Percentiles rank a stretch among this genome's conserved stretches.
Evolutionary conservation across 2,329 filamentous ascomycete genomes (phyloP).

Genomic region (Leptographium lundbergii): DNA sequence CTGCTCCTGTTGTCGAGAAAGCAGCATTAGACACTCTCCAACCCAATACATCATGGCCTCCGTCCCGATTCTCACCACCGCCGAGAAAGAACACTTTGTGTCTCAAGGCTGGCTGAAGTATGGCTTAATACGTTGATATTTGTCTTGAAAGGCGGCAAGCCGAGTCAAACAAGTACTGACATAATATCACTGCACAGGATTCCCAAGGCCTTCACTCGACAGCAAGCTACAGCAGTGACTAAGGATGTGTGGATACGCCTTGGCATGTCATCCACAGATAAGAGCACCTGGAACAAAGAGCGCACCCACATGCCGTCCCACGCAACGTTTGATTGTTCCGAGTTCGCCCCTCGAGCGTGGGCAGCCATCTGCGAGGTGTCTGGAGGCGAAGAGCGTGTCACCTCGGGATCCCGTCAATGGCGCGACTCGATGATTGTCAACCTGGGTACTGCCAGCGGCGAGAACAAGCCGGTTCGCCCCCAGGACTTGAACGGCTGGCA

Average conservation of each 20-base stretch:
- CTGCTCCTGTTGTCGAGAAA: not conserved
- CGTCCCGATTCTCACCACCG: conserved; percentile 20
- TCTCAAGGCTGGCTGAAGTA: conserved; percentile 27
- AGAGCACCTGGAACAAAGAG: conserved; percentile 49
- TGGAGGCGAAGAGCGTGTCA: conserved; percentile 46
- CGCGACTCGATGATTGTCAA: conserved; percentile 58
- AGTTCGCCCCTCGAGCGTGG: conserved; percentile 54
- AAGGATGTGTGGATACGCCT: conserved; percentile 49
- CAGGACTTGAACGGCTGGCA: conserved; percentile 48
- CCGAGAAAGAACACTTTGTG: conserved; percentile 28
- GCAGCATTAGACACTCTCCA: not conserved
- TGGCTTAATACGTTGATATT: not conserved
- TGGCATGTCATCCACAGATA: conserved; percentile 50
- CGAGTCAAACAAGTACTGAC: not conserved
- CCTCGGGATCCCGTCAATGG: conserved; percentile 40
- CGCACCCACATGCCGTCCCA: conserved; percentile 54
- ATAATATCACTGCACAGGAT: conserved; percentile 15
- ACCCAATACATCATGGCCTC: not conserved
- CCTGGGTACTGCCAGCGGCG: conserved; percentile 42
- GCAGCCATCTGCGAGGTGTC: conserved; percentile 52
- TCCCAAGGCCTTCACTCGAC: conserved; percentile 22
- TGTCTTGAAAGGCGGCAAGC: not conserved
- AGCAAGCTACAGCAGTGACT: conserved; percentile 23
- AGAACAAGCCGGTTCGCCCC: conserved; percentile 36
- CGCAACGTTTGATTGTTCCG: conserved; percentile 35